A percentile compares a stretch with the other conserved stretches of the same genome.
Evolutionary conservation across 805 yeast species (phyloP).

Genomic region (Suhomyces kilbournensis): DNA sequence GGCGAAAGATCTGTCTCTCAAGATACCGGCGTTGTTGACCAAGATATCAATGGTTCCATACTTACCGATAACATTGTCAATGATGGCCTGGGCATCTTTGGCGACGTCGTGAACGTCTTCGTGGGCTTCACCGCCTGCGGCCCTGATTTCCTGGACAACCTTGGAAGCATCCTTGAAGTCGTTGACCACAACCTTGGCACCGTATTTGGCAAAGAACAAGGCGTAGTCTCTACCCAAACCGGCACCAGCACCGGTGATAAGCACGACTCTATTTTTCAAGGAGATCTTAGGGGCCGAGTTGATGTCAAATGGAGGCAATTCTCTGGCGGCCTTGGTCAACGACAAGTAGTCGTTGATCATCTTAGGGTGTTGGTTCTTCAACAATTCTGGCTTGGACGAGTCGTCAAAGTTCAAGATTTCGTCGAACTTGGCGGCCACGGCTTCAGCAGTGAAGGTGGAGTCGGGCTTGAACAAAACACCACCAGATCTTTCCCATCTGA

Average conservation of each 20-base stretch:
- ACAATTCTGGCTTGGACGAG: slow-evolving; percentile 47
- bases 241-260: slow-evolving; percentile 92
- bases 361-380: slow-evolving; percentile 61
- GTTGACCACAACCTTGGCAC: slow-evolving; percentile 93
- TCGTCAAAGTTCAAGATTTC: slow-evolving; percentile 63
- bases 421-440: slow-evolving; percentile 65
- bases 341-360: slow-evolving; percentile 69
- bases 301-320: slow-evolving; percentile 50
- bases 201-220: slow-evolving; percentile 76
- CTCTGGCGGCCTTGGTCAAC: slow-evolving; percentile 51
- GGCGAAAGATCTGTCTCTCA: slow-evolving; percentile 82
- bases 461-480: slow-evolving; percentile 85
- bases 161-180: slow-evolving; percentile 74
- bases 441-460: slow-evolving; percentile 76
- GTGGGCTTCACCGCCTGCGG: slow-evolving; percentile 76
- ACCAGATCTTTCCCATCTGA: slow-evolving; percentile 90
- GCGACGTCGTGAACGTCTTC: slow-evolving; percentile 83
- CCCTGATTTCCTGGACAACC: slow-evolving; percentile 72
- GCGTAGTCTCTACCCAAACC: slow-evolving; percentile 95
- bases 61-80: slow-evolving; percentile 68
- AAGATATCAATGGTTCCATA: slow-evolving; percentile 85
- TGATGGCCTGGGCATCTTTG: slow-evolving; percentile 66
- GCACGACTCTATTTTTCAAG: slow-evolving; percentile 78
- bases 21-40: slow-evolving; percentile 91
- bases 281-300: slow-evolving; percentile 47